These are phyloP conservation scores for Saturnispora ahearnii DNA, from an alignment of 805 yeast genomes.

Conservation along the genomic window DNA sequence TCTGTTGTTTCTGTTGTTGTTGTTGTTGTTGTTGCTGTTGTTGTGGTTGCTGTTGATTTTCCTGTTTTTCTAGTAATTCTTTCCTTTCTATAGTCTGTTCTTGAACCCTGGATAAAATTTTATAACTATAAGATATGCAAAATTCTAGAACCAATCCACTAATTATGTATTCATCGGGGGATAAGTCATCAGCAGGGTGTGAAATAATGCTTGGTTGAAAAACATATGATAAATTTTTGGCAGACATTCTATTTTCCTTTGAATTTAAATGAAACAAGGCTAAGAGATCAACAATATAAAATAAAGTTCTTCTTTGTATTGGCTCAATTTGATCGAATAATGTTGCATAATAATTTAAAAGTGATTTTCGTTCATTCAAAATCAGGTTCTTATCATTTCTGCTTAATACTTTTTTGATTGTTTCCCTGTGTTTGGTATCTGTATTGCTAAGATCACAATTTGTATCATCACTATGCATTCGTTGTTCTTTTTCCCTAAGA, in stretches of 20 bases:
- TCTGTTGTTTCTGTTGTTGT: neutral
- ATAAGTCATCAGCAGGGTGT: slow-evolving; percentile 87
- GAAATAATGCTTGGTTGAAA: slow-evolving; percentile 95
- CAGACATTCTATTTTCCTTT: slow-evolving; percentile 78
- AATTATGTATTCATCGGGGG: slow-evolving; percentile 83
- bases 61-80: neutral
- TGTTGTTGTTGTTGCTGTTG: neutral
- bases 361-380: slow-evolving; percentile 54
- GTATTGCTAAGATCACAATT: neutral
- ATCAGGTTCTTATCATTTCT: slow-evolving; percentile 1
- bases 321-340: slow-evolving; percentile 65
- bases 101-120: slow-evolving; percentile 50
- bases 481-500: slow-evolving; percentile 42
- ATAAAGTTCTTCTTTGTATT: slow-evolving; percentile 71
- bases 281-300: slow-evolving; percentile 78
- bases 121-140: slow-evolving; percentile 76
- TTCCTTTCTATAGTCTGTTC: slow-evolving; percentile 8
- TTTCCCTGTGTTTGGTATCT: slow-evolving; percentile 15
- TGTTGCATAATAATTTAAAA: slow-evolving; percentile 61
- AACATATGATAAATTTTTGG: slow-evolving; percentile 87
- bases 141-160: slow-evolving; percentile 84
- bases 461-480: slow-evolving; percentile 7
- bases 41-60: neutral
- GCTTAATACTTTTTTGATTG: slow-evolving; percentile 33
- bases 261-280: slow-evolving; percentile 78